phyloP scores from a whole-genome alignment of 805 yeast genomes.

The Wickerhamiella vanderwaltii region DNA sequence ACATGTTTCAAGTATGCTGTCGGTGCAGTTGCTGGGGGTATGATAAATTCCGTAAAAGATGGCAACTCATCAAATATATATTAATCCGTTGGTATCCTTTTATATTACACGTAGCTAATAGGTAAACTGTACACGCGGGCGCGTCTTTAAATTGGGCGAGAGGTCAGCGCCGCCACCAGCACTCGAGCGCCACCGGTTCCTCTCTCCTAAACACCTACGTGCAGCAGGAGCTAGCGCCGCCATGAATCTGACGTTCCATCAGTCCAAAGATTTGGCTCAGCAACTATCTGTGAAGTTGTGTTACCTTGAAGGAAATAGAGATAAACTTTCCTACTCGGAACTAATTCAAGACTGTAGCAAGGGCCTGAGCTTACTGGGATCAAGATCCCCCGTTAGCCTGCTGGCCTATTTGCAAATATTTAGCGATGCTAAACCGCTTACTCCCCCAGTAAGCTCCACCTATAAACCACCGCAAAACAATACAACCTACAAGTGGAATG shows the following conservation, averaged over 20 bases:
- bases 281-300: constrained; percentile 40
- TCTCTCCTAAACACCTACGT: too few species aligned
- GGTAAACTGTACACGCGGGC: too few species aligned
- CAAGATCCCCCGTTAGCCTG: constrained; percentile 18
- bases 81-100: too few species aligned
- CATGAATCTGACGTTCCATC: constrained; percentile 36
- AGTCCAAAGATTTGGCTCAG: constrained; percentile 42
- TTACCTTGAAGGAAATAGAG: constrained; percentile 35
- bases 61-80: too few species aligned
- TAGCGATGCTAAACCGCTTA: constrained; percentile 35
- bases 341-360: constrained; percentile 38
- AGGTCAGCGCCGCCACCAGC: too few species aligned
- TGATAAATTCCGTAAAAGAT: too few species aligned
- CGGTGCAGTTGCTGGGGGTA: too few species aligned
- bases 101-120: too few species aligned
- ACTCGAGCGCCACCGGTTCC: too few species aligned
- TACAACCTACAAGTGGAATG: constrained; percentile 45
- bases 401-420: constrained; percentile 37
- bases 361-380: constrained; percentile 25
- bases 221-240: not conserved
- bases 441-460: constrained; percentile 39
- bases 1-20: too few species aligned
- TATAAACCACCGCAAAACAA: constrained; percentile 32
- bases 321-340: constrained; percentile 34
- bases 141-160: too few species aligned